Evolutionary conservation across 352 stramenopile species (phyloP).

Genomic region (Globisporangium alternatum): DNA sequence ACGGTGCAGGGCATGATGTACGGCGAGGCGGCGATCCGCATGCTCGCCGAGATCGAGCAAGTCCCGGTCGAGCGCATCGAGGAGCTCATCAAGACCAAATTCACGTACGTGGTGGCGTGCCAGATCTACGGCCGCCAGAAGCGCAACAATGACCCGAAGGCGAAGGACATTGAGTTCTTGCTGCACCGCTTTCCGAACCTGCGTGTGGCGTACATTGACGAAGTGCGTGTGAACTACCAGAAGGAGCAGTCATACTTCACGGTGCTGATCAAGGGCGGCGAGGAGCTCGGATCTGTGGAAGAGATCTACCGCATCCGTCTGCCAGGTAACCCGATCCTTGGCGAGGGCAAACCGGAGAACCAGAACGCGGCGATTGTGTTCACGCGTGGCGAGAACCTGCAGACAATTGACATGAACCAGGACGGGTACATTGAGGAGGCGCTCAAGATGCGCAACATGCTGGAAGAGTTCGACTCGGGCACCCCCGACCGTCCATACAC

Average conservation of each 20-base stretch:
- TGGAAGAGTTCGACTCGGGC: constrained; percentile 96
- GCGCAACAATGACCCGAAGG: constrained; percentile 98
- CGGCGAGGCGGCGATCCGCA: constrained; percentile 96
- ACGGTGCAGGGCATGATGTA: constrained; percentile 99
- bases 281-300: constrained; percentile 58
- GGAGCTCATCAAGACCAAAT: constrained; percentile 98
- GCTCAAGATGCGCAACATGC: constrained; percentile 98
- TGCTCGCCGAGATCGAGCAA: constrained; percentile 96
- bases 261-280: constrained; percentile 94
- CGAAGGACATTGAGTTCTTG: constrained; percentile 98
- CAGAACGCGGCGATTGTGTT: constrained; percentile 99
- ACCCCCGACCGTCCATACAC: constrained; percentile 78
- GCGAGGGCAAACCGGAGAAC: constrained; percentile 99
- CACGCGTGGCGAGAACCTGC: constrained; percentile 95
- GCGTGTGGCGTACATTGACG: constrained; percentile 98
- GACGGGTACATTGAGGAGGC: constrained; percentile 98
- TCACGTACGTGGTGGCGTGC: constrained; percentile 98
- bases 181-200: constrained; percentile 97
- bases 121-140: constrained; percentile 99
- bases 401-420: constrained; percentile 99
- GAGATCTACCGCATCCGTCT: constrained; percentile 98
- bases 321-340: constrained; percentile 97
- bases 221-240: constrained; percentile 94
- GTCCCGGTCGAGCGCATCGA: constrained; percentile 89
- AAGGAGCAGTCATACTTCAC: constrained; percentile 96